Base-by-base conservation (phyloP, 139 green algal species). In the Chlorella sp. region DNA sequence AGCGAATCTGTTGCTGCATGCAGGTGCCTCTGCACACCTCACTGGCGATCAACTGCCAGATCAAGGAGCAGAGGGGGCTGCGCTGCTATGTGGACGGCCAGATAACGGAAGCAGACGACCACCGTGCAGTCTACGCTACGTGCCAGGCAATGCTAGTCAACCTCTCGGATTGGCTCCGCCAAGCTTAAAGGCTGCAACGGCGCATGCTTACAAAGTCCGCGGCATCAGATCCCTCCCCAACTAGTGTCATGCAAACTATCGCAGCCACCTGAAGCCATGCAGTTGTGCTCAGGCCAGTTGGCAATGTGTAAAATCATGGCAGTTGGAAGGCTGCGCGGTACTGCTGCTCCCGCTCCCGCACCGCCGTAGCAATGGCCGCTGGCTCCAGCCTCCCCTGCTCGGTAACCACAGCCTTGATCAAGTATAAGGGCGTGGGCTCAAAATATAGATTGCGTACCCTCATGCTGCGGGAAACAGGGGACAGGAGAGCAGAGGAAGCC, bases 371-470 rank as follows among this genome's bases (percentile, higher is more conserved):
- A 7, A 81, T 47, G 47, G 30, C 30, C 0, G 30, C 51, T 18
- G 32, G 12, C 12, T 83, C 56, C 26, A 87, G 51, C 57, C 7
- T 25, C 25, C 83, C 83, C 13, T 26, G 51, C 36, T 87, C 88
- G 12, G 86, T 92, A 9, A 92, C 57, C 13, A 92, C 38, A 13
- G 62, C 86, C 3, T 47, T 75, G 44, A 92, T 18, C 39, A 89
- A 55, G 12, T 57, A 11, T n/a, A 88, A 63, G 20, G 86, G 86
- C 30, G 85, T 86, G 32, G 64, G 57, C 86, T 92, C 88, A 71
- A 92, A 92, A 30, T 92, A 92, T 0, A 92, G 63, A 44, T 92
- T 92, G 28, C 86, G 72, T 17, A 92, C 83, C 0, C 6, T 17
- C 1, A 88, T 47, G 41, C 70, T 68, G 51, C 60, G 64, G 6